These are phyloP conservation scores for Synura sp. DNA, from an alignment of 352 stramenopile genomes.

Conservation along the genomic window DNA sequence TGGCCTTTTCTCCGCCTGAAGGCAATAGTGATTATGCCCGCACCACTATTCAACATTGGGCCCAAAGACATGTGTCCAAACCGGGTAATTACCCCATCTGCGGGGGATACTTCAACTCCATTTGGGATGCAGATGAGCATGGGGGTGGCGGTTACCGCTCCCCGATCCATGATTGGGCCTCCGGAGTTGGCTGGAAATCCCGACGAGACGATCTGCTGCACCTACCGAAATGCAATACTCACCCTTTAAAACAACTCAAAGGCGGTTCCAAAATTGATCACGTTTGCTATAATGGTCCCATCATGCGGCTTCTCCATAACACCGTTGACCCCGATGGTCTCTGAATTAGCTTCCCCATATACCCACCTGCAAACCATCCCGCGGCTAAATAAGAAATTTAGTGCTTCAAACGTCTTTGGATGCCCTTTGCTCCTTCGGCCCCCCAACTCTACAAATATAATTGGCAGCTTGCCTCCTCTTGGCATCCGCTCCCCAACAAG, in stretches of 20 bases:
- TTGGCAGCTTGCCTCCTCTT: neutral
- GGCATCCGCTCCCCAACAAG: neutral
- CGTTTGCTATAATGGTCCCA: neutral
- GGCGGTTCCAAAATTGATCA: neutral
- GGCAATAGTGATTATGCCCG: neutral
- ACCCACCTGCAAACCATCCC: neutral
- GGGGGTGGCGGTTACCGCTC: neutral
- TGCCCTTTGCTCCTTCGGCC: neutral
- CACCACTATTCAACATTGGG: slow-evolving; percentile 1
- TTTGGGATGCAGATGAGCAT: neutral
- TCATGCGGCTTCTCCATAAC: neutral
- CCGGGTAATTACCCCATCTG: slow-evolving; percentile 1
- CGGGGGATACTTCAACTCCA: neutral
- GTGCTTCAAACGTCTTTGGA: neutral
- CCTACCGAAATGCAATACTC: neutral
- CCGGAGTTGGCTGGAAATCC: neutral
- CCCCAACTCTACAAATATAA: neutral
- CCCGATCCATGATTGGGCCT: neutral
- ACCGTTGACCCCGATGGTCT: neutral
- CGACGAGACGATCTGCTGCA: neutral
- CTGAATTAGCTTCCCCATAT: neutral
- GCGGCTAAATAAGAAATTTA: no score
- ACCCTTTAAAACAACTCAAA: neutral
- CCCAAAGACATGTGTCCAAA: neutral
- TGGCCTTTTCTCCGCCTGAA: neutral